phyloP scores from a whole-genome alignment of 2,329 filamentous ascomycete species.

The Hymenoscyphus fructigenus region DNA sequence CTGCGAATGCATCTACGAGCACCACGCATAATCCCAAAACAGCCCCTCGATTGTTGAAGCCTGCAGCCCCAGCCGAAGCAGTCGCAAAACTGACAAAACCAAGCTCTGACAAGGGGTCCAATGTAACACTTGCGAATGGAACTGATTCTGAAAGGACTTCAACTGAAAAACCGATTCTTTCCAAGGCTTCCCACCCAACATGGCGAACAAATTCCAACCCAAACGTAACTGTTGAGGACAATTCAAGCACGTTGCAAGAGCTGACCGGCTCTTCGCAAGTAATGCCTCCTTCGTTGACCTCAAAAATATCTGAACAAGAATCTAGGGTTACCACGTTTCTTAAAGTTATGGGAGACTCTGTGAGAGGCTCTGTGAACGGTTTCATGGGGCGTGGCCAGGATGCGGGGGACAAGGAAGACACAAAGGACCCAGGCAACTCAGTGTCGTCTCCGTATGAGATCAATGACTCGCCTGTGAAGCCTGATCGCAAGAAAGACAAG shows the following conservation, averaged over 20 bases:
- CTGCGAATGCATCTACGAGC: not conserved
- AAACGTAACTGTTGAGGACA: not conserved
- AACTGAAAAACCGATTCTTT: not conserved
- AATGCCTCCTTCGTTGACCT: not conserved
- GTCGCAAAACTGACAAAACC: not conserved
- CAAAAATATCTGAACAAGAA: not conserved
- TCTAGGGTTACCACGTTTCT: not conserved
- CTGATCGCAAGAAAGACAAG: not conserved
- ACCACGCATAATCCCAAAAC: not conserved
- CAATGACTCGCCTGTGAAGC: constrained; percentile 13
- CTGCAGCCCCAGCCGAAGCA: not conserved
- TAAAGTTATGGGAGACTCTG: not conserved
- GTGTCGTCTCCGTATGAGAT: constrained; percentile 10
- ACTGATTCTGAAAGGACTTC: not conserved
- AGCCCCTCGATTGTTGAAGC: not conserved
- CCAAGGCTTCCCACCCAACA: not conserved
- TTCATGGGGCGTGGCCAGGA: not conserved
- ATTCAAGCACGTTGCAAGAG: not conserved
- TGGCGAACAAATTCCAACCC: not conserved
- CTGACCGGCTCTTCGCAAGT: not conserved
- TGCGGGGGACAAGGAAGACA: constrained; percentile 5
- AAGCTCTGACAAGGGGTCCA: not conserved
- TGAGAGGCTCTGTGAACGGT: not conserved
- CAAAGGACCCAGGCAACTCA: not conserved
- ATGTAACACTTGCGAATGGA: not conserved